Base-by-base conservation (phyloP, 495 filamentous ascomycete species). In the Lasiosphaeria miniovina region DNA sequence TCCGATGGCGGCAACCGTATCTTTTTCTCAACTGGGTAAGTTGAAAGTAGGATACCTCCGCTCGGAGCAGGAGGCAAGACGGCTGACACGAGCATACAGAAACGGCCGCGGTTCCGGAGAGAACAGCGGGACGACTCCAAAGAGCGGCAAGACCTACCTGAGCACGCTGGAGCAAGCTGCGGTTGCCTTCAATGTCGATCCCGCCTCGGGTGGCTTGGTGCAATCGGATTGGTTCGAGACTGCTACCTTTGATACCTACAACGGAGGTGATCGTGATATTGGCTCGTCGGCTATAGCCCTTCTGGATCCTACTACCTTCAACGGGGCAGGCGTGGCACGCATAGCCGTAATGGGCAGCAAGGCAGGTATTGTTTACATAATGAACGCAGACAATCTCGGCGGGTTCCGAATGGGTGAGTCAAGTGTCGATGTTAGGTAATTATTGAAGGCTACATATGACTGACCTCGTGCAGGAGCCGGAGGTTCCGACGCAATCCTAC, bases 201-300 rank as follows among this genome's bases (percentile, higher is more conserved):
- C 64, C 10, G 71, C 70, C 45, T 52, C 61, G 1, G 79, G 79
- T 10, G 71, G 58, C 4, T 60, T 80, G 15, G 69, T 52, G 2
- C 64, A 76, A 36, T 61, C 69, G 9, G 76, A 80, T 57, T 72
- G 64, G 69, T 77, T 80, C 60, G 74, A 73, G 64, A 75, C 75
- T 3, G 71, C 66, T 68, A 71, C 77, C 57, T 76, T 74, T 48
- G 63, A 61, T 32, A 61, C 68, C 45, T 60, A 77, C 32, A 76
- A 78, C 58, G 76, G 76, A 8, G 75, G 74, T 5, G 77, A 80
- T 57, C 74, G 71, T 43, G 78, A 80, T 66, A 67, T 80, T 31
- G 77, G 77, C 12, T 77, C 77, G 9, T 72, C 68, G 1, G 73
- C 73, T 2, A 61, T 80, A 15, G 62, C 71, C 31, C 63, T 80